A percentile compares a stretch with the other conserved stretches of the same genome.
These are phyloP conservation scores for Ambrosia trifida DNA, from an alignment of 129 eudicot genomes.

Conservation along the genomic window DNA sequence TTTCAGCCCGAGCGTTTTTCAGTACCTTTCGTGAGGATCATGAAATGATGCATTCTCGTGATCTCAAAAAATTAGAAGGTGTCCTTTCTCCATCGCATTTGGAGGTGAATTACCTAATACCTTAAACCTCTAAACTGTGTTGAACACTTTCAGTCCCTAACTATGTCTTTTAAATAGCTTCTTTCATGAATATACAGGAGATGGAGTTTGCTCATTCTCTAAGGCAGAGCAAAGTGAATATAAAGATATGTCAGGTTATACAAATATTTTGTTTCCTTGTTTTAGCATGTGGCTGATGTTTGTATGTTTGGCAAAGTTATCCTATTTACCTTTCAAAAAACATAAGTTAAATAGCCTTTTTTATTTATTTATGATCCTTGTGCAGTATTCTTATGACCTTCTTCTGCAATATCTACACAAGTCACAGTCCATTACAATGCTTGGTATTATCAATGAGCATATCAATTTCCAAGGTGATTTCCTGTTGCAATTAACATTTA, in stretches of 20 bases:
- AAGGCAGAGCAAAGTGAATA: constrained; percentile 92
- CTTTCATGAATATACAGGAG: constrained; percentile 49
- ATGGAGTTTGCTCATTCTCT: constrained; percentile 98
- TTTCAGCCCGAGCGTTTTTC: constrained; percentile 80
- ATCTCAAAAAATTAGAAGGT: constrained; percentile 90
- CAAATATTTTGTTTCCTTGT: constrained; percentile 3
- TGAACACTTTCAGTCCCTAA: neutral
- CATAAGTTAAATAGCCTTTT: neutral
- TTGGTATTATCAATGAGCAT: constrained; percentile 90
- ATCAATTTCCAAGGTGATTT: constrained; percentile 74
- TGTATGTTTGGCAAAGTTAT: neutral
- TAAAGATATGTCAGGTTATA: constrained; percentile 92
- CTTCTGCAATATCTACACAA: constrained; percentile 93
- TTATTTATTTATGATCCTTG: neutral
- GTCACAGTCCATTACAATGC: constrained; percentile 84
- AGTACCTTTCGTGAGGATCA: constrained; percentile 94
- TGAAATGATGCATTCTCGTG: constrained; percentile 86
- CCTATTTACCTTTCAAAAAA: neutral
- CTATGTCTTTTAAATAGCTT: constrained; percentile 6
- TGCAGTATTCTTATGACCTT: constrained; percentile 89
- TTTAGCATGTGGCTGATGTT: neutral
- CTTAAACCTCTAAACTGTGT: constrained; percentile 20
- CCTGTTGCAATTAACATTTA: neutral
- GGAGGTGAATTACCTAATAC: constrained; percentile 53
- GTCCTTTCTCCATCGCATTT: constrained; percentile 99